Evolutionary conservation across 805 yeast genomes (phyloP), one percentile per base, ranked within the genome.

Genomic region (Metschnikowia lunata): DNA sequence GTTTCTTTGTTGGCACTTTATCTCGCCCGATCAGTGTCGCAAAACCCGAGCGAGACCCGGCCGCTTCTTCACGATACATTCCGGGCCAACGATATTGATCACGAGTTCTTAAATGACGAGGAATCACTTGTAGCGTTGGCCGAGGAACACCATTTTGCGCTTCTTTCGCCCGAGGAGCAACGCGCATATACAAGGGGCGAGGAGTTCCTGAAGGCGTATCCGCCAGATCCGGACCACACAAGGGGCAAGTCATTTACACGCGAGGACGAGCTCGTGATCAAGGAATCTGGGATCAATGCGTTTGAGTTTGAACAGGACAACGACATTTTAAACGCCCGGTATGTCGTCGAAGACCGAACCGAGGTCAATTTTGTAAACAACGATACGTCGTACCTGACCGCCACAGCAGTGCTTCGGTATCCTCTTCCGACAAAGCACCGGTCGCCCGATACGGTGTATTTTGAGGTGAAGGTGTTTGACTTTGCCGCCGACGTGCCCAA

Each of bases 391-490:
- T 71, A 68, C 54, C 61, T 69, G 10, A 67, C 73, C 1, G 62
- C 68, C 12, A 66, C 75, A 1, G 52, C 73, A n/a, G 61, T 62
- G 23, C 55, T 71, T 32, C 70, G 70, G 50, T 67, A 61, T 37
- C 59, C 72, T 9, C 57, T 69, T 33, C 75, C 75, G 5, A 63
- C 63, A 1, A 64, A 59, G 40, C 60, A 63, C 49, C 44, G 74
- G 72, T 37, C 50, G 15, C 45, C 54, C 8, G 74, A 71, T 47
- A 64, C 67, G 14, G 78, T 83, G 8, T 85, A 85, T 58, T 85
- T 83, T 58, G 95, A 85, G 60, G 52, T 64, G 7, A 71, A 71
- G 47, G 60, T 71, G 8, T 71, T 59, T 50, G 75, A 70, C 47
- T 67, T 46, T 41, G 41, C 47, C 31, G 49, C 46, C 15, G 48